Evolutionary conservation across 768 basidiomycete species (phyloP), one percentile per base, ranked within the genome.

Genomic region (Gloeophyllum trabeum): DNA sequence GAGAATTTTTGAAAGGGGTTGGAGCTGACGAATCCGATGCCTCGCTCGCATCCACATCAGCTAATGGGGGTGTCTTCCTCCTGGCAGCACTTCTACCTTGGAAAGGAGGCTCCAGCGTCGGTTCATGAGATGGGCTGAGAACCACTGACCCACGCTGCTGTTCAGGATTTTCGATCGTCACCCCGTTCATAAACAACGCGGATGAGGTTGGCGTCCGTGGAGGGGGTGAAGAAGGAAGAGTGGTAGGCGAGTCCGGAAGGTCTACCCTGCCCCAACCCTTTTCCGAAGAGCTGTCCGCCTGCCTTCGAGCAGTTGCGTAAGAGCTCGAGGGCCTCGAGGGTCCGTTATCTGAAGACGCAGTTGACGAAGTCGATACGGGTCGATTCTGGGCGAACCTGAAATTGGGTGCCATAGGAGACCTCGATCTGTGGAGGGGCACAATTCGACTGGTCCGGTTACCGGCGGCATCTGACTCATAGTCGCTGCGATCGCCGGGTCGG

Each of bases 401-500:
- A 12, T 59, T 61, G 24, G 75, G 66, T 14, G 82, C 81, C 77
- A 84, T 79, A 3, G 84, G 81, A 3, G 84, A 86, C 4, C 83
- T 57, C 10, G 78, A 75, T 47, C 70, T 71, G 24, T 83, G 73
- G 39, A 87, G 52, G 20, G 74, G 71, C 12, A 88, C 68, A 38
- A 67, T 60, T 39, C 81, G 70, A 53, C 84, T 81, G 7, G 13
- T 19, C 20, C 7, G 10, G 20, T 37, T 19, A 13, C 10, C 36
- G 7, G 10, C 20, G 10, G 13, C 36, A 21, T 7, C 36, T 37
- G 20, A 21, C 20, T 12, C 10, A 37, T 37, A 7, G 10, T n/a
- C n/a, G n/a, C n/a, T n/a, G n/a, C n/a, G n/a, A n/a, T n/a, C n/a
- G n/a, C n/a, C 13, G 20, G 36, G 20, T 32, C 28, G 28, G 16